A percentile compares a stretch with the other conserved stretches of the same genome.
These are phyloP conservation scores for Aspergillus niger DNA, from an alignment of 2,329 filamentous ascomycete species.

Conservation along the genomic window DNA sequence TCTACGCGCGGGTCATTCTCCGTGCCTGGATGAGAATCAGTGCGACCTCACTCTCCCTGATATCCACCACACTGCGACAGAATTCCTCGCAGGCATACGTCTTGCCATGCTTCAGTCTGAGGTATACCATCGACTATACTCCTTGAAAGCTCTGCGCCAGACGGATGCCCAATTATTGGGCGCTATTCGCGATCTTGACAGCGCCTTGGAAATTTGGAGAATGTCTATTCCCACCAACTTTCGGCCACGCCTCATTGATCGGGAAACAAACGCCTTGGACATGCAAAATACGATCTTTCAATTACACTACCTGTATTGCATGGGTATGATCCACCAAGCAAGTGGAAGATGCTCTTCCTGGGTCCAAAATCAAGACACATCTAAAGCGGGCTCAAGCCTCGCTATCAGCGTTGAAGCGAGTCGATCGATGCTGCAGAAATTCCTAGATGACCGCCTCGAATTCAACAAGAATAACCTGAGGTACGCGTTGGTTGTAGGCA, in stretches of 20 bases:
- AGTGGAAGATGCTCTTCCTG: conserved; percentile 15
- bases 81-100: conserved; percentile 4
- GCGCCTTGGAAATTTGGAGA: conserved; percentile 12
- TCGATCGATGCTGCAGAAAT: conserved; percentile 12
- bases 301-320: conserved; percentile 18
- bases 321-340: conserved; percentile 17
- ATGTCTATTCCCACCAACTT: conserved; percentile 7
- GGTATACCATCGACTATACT: conserved; percentile 12
- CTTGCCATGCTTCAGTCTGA: conserved; percentile 11
- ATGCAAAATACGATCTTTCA: conserved; percentile 6
- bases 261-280: background rate
- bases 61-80: background rate
- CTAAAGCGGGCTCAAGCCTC: conserved; percentile 11
- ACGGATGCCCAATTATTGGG: conserved; percentile 11
- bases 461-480: background rate
- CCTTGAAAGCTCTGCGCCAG: conserved; percentile 1
- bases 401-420: conserved; percentile 14
- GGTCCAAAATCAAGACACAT: conserved; percentile 13
- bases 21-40: conserved; percentile 4
- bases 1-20: conserved; percentile 12
- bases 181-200: conserved; percentile 14
- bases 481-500: background rate
- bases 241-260: background rate
- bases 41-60: conserved; percentile 14
- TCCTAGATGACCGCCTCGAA: background rate